Evolutionary conservation across 2,329 filamentous ascomycete genomes (phyloP), one percentile per base, ranked within the genome.

Genomic region (Fusarium dimerum): DNA sequence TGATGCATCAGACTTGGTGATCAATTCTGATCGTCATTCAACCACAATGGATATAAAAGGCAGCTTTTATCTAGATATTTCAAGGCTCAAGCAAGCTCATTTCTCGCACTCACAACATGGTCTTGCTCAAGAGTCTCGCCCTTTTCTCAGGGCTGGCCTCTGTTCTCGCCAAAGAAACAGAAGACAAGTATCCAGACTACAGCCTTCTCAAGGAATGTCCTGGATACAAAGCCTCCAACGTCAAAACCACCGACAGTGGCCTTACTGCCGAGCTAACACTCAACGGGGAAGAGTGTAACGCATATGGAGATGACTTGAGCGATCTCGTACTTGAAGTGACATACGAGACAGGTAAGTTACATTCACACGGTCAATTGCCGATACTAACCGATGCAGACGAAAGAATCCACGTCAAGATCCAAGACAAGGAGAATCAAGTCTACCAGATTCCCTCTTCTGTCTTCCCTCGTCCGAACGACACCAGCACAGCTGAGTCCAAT

Each of bases 361-460:
- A 11, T 10, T 13, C 9, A 17, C 20, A 6, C 32, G 11, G 10
- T 15, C 13, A 9, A 8, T 11, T 16, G 15, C 15, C 15, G 12
- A 13, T 9, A 18, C 44, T 46, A 11, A 39, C 16, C 12, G 8
- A 9, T 6, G 17, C 17, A 50, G 48, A 50, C 4, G 26, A 50
- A 13, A 42, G 48, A 1, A 16, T 50, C 3, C 48, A 50, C 26
- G 48, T 50, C 0, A 40, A 40, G 12, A 50, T 50, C 2, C 34
- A 50, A 11, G 48, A 50, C 11, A 30, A 42, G 8, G 42, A 26
- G 4, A 38, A 50, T 18, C 15, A 50, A 18, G 48, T 45, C 12
- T 50, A 45, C 3, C 48, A 50, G 18, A 40, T 50, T 3, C 48
- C 48, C 10, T 36, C 45, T 6, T 46, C 48, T 15, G 45, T 50